A percentile compares a stretch with the other conserved stretches of the same genome.
Conservation (phyloP, 2,329 filamentous ascomycete genomes). For the Phialophora macrospora region DNA sequence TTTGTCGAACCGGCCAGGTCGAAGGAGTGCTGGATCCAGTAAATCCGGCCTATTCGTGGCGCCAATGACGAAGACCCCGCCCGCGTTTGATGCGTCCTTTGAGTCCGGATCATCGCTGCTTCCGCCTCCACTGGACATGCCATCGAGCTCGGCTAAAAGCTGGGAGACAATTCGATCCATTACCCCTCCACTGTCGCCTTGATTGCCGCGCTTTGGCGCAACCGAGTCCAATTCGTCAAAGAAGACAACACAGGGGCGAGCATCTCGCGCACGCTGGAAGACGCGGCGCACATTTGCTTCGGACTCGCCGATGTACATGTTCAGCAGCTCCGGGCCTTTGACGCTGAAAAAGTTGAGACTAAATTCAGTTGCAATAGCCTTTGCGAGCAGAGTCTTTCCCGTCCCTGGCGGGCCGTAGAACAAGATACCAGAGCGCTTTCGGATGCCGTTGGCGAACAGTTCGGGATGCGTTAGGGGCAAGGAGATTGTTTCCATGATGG, state of each 20-base stretch:
- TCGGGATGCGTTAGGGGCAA: conserved; percentile 88
- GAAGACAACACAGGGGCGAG: conserved; percentile 86
- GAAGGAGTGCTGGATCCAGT: conserved; percentile 83
- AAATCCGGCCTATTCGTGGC: conserved; percentile 94
- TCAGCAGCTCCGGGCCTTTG: conserved; percentile 87
- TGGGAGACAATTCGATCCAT: conserved; percentile 98
- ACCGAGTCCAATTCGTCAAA: conserved; percentile 94
- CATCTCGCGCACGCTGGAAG: conserved; percentile 84
- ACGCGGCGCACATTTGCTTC: conserved; percentile 90
- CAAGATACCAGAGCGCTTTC: conserved; percentile 91
- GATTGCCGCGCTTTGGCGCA: conserved; percentile 93
- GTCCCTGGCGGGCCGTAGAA: conserved; percentile 92
- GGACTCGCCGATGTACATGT: conserved; percentile 96
- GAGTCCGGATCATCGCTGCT: conserved; percentile 64
- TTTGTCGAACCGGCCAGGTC: conserved; percentile 94
- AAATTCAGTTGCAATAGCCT: conserved; percentile 92
- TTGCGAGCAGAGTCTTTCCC: conserved; percentile 88
- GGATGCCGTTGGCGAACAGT: conserved; percentile 95
- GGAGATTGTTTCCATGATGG: conserved; percentile 96
- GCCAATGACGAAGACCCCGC: conserved; percentile 94
- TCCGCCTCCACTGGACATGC: conserved; percentile 75
- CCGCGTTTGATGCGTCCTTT: conserved; percentile 50
- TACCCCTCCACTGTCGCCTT: conserved; percentile 94
- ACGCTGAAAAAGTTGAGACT: conserved; percentile 94
- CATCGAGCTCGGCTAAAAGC: conserved; percentile 90